A percentile compares a stretch with the other conserved stretches of the same genome.
phyloP scores from a whole-genome alignment of 2,329 filamentous ascomycete genomes.

The Sporothrix dimorphospora region DNA sequence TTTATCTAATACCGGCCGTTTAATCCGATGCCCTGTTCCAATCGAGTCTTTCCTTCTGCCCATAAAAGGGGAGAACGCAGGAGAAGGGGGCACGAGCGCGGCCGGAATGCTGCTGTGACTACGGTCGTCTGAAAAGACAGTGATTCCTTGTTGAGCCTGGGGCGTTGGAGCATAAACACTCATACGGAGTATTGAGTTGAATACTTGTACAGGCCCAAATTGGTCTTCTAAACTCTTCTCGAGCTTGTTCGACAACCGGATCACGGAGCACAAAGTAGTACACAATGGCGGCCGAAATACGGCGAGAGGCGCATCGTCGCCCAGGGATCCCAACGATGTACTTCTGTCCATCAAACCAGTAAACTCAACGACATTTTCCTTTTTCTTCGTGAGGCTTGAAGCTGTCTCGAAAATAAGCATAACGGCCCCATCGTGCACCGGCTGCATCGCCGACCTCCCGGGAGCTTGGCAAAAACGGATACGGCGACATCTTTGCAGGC shows the following conservation, averaged over 20 bases:
- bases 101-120: not conserved
- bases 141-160: not conserved
- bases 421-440: not conserved
- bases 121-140: not conserved
- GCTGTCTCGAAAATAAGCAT: conserved; percentile 3
- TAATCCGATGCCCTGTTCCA: not conserved
- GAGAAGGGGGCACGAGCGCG: conserved; percentile 2
- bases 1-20: not conserved
- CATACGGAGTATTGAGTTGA: not conserved
- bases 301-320: not conserved
- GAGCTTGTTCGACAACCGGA: not conserved
- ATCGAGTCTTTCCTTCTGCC: not conserved
- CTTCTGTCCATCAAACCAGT: not conserved
- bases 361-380: not conserved
- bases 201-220: not conserved
- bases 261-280: not conserved
- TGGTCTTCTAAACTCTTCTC: not conserved
- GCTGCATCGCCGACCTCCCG: not conserved
- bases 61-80: not conserved
- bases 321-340: not conserved
- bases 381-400: not conserved
- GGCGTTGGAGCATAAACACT: not conserved
- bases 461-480: not conserved
- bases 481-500: not conserved
- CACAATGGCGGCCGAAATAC: not conserved